Conservation (phyloP, 1,139 yeast genomes). For the Ashbya aceris region DNA sequence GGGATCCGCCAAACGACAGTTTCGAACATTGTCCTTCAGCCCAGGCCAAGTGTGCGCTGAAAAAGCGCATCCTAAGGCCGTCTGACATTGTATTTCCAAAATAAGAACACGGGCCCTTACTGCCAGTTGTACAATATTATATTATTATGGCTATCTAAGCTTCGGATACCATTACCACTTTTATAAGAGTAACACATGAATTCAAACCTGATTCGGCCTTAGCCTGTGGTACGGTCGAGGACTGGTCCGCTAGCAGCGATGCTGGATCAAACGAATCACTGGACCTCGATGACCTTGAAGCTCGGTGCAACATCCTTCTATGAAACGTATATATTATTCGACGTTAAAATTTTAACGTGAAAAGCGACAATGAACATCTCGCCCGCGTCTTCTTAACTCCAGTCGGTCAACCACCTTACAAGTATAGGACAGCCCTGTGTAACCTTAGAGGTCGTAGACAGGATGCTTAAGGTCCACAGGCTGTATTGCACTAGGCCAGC, state of each 20-base stretch:
- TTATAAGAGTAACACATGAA: background rate
- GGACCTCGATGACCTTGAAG: no score
- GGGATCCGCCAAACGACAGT: conserved; percentile 5
- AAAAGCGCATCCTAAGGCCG: conserved; percentile 1
- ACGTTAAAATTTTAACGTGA: no score
- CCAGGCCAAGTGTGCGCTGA: conserved; percentile 1
- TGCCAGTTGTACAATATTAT: background rate
- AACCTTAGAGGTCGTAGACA: no score
- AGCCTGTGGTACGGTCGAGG: background rate
- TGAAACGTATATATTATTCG: no score
- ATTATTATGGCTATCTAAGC: background rate
- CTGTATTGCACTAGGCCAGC: conserved; percentile 1
- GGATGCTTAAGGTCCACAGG: conserved; percentile 3
- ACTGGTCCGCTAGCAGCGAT: no score
- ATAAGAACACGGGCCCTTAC: background rate
- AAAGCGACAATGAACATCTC: no score
- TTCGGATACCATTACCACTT: background rate
- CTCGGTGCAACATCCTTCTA: no score
- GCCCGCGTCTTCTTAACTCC: no score
- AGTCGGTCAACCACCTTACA: no score
- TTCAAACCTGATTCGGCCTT: background rate
- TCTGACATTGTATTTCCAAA: conserved; percentile 2
- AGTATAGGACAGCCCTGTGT: no score
- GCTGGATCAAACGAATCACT: no score
- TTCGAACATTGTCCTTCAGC: conserved; percentile 7